These are phyloP conservation scores for Ascochyta koolunga DNA, from an alignment of 2,329 filamentous ascomycete species.

Conservation along the genomic window DNA sequence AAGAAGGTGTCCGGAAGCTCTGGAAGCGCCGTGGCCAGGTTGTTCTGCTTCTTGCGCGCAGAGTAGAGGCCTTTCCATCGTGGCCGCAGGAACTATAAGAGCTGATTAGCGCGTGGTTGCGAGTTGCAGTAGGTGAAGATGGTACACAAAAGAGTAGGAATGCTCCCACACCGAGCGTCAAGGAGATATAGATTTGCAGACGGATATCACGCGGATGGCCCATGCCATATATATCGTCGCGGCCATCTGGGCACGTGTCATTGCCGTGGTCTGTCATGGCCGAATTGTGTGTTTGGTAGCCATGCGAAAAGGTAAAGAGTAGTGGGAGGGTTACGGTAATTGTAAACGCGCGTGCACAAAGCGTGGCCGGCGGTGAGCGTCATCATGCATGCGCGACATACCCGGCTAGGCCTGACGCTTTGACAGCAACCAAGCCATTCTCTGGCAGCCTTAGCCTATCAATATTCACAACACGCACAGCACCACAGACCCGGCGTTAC, in stretches of 20 bases:
- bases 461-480: neutral
- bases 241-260: slow-evolving; percentile 21
- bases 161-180: slow-evolving; percentile 71
- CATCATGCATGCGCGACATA: slow-evolving; percentile 12
- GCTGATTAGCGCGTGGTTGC: slow-evolving; percentile 30
- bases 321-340: slow-evolving; percentile 1
- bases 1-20: slow-evolving; percentile 83
- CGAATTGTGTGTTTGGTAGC: slow-evolving; percentile 9
- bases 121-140: slow-evolving; percentile 18
- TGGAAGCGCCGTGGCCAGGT: slow-evolving; percentile 71
- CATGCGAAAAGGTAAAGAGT: slow-evolving; percentile 4
- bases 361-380: slow-evolving; percentile 14
- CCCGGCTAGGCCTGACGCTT: slow-evolving; percentile 1
- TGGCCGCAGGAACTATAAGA: slow-evolving; percentile 74
- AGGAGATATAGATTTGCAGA: slow-evolving; percentile 74
- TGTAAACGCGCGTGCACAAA: slow-evolving; percentile 7
- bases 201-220: slow-evolving; percentile 53
- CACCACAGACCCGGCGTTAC: neutral
- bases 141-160: slow-evolving; percentile 79
- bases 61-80: slow-evolving; percentile 92
- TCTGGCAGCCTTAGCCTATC: slow-evolving; percentile 11
- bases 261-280: slow-evolving; percentile 30
- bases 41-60: slow-evolving; percentile 78
- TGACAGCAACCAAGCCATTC: neutral
- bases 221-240: slow-evolving; percentile 40